Conservation (phyloP, 805 yeast species). For the Sugiyamaella americana region DNA sequence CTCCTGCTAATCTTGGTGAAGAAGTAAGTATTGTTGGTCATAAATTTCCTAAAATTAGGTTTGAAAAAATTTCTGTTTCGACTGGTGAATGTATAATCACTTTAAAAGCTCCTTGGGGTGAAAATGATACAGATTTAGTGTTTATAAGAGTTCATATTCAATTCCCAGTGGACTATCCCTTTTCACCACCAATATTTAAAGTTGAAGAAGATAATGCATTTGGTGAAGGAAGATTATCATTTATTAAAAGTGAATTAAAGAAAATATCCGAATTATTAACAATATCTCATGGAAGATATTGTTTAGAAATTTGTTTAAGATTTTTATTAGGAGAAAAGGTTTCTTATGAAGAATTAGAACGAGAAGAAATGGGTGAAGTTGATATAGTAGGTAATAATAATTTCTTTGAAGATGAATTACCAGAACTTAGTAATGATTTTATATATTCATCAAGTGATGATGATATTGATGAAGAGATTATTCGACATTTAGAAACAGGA, state of each 20-base stretch:
- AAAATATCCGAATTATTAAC: constrained; percentile 50
- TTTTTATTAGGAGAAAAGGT: constrained; percentile 67
- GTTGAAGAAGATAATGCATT: constrained; percentile 59
- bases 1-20: constrained; percentile 71
- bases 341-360: constrained; percentile 27
- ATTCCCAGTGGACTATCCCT: constrained; percentile 73
- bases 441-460: not conserved
- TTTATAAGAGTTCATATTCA: constrained; percentile 65
- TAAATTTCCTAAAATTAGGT: constrained; percentile 77
- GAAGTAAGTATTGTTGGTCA: constrained; percentile 86
- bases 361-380: constrained; percentile 9
- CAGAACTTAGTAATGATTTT: constrained; percentile 1
- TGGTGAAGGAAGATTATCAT: constrained; percentile 35
- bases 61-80: constrained; percentile 83
- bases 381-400: not conserved
- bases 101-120: constrained; percentile 76
- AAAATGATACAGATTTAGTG: constrained; percentile 41
- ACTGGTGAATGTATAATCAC: constrained; percentile 74
- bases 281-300: constrained; percentile 56
- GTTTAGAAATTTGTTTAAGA: constrained; percentile 75
- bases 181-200: constrained; percentile 48
- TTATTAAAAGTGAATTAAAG: constrained; percentile 44
- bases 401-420: constrained; percentile 14
- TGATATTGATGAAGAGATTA: not conserved
- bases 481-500: not conserved